These are phyloP conservation scores for Xylariomycetidae sp. DNA, from an alignment of 2,329 filamentous ascomycete species.

Conservation along the genomic window DNA sequence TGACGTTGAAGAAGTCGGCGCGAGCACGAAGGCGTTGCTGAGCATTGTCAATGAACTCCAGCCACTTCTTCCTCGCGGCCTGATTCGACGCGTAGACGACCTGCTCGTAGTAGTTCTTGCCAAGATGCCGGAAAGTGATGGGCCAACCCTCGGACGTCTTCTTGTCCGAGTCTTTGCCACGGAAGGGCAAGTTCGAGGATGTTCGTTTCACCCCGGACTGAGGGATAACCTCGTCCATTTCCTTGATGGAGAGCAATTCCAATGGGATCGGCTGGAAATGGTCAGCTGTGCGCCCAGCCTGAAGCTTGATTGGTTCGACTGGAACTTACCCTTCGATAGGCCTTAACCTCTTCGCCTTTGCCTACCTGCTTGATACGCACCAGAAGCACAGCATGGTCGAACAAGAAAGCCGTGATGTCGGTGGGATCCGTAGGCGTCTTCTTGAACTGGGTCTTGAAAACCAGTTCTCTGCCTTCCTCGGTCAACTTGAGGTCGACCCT, in stretches of 20 bases:
- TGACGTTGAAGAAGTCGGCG: conserved; percentile 84
- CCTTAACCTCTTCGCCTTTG: conserved; percentile 90
- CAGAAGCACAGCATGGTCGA: conserved; percentile 90
- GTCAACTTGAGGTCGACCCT: conserved; percentile 91
- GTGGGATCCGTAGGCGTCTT: conserved; percentile 82
- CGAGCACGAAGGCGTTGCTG: conserved; percentile 82
- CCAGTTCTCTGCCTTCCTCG: conserved; percentile 84
- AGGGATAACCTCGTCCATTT: conserved; percentile 95
- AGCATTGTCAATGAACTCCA: conserved; percentile 88
- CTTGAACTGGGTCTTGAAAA: conserved; percentile 92
- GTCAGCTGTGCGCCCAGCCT: too few species aligned
- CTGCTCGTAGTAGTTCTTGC: conserved; percentile 89
- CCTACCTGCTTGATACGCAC: conserved; percentile 88
- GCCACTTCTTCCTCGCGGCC: conserved; percentile 88
- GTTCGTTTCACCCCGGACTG: conserved; percentile 76
- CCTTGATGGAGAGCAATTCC: conserved; percentile 84
- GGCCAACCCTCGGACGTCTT: conserved; percentile 74
- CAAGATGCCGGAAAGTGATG: conserved; percentile 92
- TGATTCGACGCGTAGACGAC: conserved; percentile 83
- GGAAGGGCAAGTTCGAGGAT: conserved; percentile 68
- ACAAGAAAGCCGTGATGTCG: conserved; percentile 91
- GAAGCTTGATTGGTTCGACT: too few species aligned
- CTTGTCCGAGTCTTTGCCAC: conserved; percentile 43
- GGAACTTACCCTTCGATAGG: conserved; percentile 65
- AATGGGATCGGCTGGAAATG: conserved; percentile 74